Evolutionary conservation across 768 basidiomycete species (phyloP).

Genomic region (Lactarius indigo): DNA sequence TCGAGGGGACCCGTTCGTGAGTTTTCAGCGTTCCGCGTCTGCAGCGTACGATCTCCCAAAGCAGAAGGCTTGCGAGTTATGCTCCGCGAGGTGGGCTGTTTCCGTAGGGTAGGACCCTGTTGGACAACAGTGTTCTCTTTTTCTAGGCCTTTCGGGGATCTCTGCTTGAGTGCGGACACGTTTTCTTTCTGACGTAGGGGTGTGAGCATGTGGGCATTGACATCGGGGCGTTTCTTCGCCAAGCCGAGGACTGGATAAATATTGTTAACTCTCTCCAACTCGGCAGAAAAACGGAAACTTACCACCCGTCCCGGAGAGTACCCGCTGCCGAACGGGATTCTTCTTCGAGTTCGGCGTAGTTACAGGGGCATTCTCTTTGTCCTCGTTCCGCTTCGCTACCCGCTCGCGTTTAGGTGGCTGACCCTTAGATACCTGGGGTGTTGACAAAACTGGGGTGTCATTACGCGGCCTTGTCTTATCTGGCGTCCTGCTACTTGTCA

Average conservation of each 20-base stretch:
- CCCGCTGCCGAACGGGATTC: conserved; percentile 7
- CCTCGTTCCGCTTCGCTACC: conserved; percentile 29
- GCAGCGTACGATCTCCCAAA: conserved; percentile 17
- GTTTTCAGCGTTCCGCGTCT: conserved; percentile 29
- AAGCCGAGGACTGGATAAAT: conserved; percentile 7
- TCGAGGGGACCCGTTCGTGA: conserved; percentile 12
- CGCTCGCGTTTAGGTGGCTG: conserved; percentile 21
- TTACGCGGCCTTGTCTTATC: conserved; percentile 35
- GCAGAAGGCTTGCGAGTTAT: conserved; percentile 28
- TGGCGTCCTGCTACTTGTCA: conserved; percentile 32
- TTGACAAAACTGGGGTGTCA: conserved; percentile 36
- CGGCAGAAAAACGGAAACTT: neutral
- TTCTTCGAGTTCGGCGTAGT: conserved; percentile 3
- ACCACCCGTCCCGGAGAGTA: conserved; percentile 18
- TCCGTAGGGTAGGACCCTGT: conserved; percentile 12
- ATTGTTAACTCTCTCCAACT: neutral
- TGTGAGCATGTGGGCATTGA: conserved; percentile 9
- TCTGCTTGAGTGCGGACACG: neutral
- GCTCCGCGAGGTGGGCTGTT: conserved; percentile 14
- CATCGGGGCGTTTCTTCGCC: conserved; percentile 18
- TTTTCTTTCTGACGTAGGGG: conserved; percentile 13
- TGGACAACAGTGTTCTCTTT: conserved; percentile 13
- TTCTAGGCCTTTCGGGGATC: conserved; percentile 11
- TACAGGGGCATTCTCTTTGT: conserved; percentile 37
- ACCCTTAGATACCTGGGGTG: conserved; percentile 25